phyloP scores from a whole-genome alignment of 139 green algal species.

The Tetradesmus obliquus region DNA sequence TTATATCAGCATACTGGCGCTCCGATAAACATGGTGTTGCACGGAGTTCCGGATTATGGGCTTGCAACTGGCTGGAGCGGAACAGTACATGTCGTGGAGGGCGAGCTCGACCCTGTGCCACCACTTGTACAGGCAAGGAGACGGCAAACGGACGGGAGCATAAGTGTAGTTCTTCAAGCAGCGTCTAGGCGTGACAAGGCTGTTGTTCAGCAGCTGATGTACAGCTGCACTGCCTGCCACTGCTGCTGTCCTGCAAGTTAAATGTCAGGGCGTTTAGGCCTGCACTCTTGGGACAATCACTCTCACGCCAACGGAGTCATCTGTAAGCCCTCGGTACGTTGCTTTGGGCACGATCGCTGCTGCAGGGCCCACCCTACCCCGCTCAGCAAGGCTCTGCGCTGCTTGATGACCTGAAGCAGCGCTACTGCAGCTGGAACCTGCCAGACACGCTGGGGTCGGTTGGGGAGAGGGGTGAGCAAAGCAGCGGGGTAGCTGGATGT shows the following conservation, averaged over 20 bases:
- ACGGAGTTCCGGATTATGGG: constrained; percentile 10
- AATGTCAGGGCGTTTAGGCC: too few species aligned
- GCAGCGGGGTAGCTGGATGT: too few species aligned
- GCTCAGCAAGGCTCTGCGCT: constrained; percentile 22
- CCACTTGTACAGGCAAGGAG: constrained; percentile 26
- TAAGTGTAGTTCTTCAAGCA: too few species aligned
- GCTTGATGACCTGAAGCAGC: constrained; percentile 51
- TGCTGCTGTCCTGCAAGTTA: not conserved
- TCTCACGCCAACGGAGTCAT: not conserved
- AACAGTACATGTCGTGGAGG: constrained; percentile 22
- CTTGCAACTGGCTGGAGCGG: constrained; percentile 8
- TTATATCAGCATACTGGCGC: not conserved
- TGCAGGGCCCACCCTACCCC: constrained; percentile 34
- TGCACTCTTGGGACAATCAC: not conserved
- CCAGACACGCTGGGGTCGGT: not conserved
- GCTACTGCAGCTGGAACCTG: constrained; percentile 29
- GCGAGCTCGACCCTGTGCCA: constrained; percentile 11
- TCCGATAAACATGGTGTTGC: not conserved
- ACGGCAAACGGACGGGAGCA: too few species aligned
- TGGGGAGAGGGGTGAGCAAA: not conserved
- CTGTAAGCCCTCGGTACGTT: not conserved
- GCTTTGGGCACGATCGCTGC: not conserved
- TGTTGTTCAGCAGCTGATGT: not conserved
- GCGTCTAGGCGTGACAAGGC: not conserved
- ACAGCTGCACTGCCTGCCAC: not conserved